Base-by-base conservation (phyloP, 768 basidiomycete species). In the Trametes villosa region DNA sequence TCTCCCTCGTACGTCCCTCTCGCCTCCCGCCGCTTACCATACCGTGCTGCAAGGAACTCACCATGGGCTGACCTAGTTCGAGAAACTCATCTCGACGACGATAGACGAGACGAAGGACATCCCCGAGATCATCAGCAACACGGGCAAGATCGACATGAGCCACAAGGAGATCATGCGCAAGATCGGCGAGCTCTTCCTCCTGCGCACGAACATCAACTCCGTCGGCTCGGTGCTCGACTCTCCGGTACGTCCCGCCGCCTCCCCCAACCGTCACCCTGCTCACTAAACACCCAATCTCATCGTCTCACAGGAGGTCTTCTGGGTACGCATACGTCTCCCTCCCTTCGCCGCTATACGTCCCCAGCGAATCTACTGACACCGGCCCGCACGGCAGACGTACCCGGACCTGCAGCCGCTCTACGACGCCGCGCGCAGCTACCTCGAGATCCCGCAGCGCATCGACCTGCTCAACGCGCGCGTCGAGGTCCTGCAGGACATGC, bases 151-250 rank as follows among this genome's bases (percentile, higher is more conserved):
- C 63, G 91, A 90, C 41, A 91, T 91, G 83, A 85, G 88, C 18
- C 91, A 92, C 71, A 90, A 89, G 80, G 96, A 97, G 72, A 98
- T 98, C 70, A 96, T 98, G 96, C 91, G 92, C 71, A 93, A 97
- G 75, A 98, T 96, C 63, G 96, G 96, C 44, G 91, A 94, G 67
- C 79, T 98, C 41, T 98, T 98, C 76, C 86, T 98, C 38, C 78
- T 97, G 66, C 82, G 96, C 63, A 94, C 96, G 54, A 96, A 94
- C 71, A 96, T 97, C 67, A 94, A 95, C 67, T 90, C 94, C 45
- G 95, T 97, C 53, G 96, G 96, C 47, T 96, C 94, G 31, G 95
- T 97, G n/a, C 78, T 98, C 44, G 95, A 98, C 79, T 94, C 94
- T 33, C 95, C 95, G 27, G 92, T 93, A 72, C 68, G 90, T 81